Base-by-base conservation (phyloP, 331 rosid genomes). In the Malus hybrid region DNA sequence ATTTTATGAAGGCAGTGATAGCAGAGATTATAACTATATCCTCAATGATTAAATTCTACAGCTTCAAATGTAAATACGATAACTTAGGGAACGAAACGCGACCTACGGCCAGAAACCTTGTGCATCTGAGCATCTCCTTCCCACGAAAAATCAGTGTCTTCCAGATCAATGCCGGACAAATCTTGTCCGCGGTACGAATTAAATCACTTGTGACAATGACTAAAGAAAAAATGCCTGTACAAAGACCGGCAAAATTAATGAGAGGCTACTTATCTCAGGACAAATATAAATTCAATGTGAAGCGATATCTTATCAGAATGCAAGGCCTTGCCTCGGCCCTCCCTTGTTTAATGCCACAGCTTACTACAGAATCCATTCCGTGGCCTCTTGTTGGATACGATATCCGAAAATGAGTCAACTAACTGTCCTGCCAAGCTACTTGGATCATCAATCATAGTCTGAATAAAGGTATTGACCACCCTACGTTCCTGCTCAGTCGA, bases 361-460 rank as follows among this genome's bases (percentile, higher is more conserved):
- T 86, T 85, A 72, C 87, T 87, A 64, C 84, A 80, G 83, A 87
- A 86, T 80, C 92, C 96, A 76, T 87, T 90, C 71, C 87, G 86
- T 44, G 86, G 88, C 93, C 91, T 90, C 90, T 95, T 95, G 91
- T 79, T 80, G 78, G 97, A 92, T 74, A 95, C 68, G 22, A 95
- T 90, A 74, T 95, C 99, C 5, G 97, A 89, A 77, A 95, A 95
- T 8, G 99, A 90, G 83, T 95, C 97, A 39, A 92, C 90, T 85
- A 95, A 86, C 80, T 95, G 99, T 53, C 99, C 99, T 29, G 99
- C 99, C 87, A 95, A 87, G 89, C 99, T 95, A 85, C 91, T 84
- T 8, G 96, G 99, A 85, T 95, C 99, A 83, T 95, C 99, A 1
- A 81, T 90, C 86, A 95, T 87, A 28, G 99, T 95, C 76, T 92